A percentile compares a stretch with the other conserved stretches of the same genome.
Evolutionary conservation across 345 rosid species (phyloP).

Genomic region (Salix arbutifolia): DNA sequence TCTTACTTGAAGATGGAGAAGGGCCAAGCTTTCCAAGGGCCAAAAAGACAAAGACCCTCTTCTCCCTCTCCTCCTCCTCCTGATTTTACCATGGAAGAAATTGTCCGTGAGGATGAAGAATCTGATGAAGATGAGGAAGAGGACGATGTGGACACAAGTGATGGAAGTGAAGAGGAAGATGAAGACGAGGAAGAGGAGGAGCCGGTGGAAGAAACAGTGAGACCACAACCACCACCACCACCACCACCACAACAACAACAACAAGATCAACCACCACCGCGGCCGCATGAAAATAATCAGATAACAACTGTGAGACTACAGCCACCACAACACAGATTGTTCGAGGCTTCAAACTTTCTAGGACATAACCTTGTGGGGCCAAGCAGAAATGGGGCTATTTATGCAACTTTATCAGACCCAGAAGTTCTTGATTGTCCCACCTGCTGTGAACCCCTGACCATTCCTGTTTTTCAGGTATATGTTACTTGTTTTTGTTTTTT

Average conservation of each 20-base stretch:
- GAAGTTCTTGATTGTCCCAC: constrained; percentile 51
- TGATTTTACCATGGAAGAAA: constrained; percentile 7
- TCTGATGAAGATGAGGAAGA: background rate
- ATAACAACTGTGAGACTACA: background rate
- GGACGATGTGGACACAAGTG: background rate
- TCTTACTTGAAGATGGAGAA: background rate
- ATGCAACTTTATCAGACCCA: constrained; percentile 25
- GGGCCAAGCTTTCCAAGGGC: background rate
- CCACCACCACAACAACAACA: background rate
- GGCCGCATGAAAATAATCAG: background rate
- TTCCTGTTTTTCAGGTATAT: constrained; percentile 51
- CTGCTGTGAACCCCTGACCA: constrained; percentile 42
- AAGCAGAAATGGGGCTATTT: background rate
- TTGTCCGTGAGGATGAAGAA: background rate
- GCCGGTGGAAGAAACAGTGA: background rate
- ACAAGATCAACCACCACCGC: too few species aligned
- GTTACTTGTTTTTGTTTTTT: background rate
- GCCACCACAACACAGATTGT: background rate
- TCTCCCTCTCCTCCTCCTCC: background rate
- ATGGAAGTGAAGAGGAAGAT: background rate
- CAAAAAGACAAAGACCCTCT: background rate
- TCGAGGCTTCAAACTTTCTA: background rate
- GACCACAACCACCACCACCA: background rate
- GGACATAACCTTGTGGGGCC: background rate
- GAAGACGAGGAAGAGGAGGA: background rate